Evolutionary conservation across 2,329 filamentous ascomycete genomes (phyloP).

Genomic region (Sclerotinia nivalis): DNA sequence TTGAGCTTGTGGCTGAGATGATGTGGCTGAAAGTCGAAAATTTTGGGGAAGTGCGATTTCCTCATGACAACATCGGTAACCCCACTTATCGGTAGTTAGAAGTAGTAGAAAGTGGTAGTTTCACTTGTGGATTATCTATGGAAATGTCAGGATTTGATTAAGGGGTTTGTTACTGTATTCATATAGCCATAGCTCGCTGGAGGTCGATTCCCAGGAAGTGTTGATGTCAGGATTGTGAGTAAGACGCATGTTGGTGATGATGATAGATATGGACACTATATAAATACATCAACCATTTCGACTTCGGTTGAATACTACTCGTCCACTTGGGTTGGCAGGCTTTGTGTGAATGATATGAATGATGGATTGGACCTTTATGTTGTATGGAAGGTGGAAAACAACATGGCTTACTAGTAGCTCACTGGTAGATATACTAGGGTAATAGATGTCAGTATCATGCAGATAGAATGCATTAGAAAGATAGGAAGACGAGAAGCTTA

Average conservation of each 20-base stretch:
- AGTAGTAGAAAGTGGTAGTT: too few species aligned
- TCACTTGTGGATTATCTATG: too few species aligned
- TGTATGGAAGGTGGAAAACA: background rate
- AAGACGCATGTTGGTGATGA: too few species aligned
- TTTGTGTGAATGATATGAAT: conserved; percentile 22
- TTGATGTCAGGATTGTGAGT: too few species aligned
- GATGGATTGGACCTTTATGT: background rate
- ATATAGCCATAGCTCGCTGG: too few species aligned
- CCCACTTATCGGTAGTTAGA: too few species aligned
- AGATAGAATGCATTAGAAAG: background rate
- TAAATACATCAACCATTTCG: background rate
- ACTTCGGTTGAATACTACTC: background rate
- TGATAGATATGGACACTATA: too few species aligned
- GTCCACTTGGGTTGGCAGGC: background rate
- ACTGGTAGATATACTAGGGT: background rate
- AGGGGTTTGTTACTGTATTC: too few species aligned
- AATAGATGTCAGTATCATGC: background rate
- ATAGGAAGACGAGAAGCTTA: background rate
- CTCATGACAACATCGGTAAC: background rate
- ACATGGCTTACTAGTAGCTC: background rate
- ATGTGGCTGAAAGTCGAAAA: background rate
- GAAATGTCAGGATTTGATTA: too few species aligned
- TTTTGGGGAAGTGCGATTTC: background rate
- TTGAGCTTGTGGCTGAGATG: background rate
- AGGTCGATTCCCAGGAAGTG: too few species aligned